Conservation (phyloP, 2,329 filamentous ascomycete species). For the Gyromitra esculenta region DNA sequence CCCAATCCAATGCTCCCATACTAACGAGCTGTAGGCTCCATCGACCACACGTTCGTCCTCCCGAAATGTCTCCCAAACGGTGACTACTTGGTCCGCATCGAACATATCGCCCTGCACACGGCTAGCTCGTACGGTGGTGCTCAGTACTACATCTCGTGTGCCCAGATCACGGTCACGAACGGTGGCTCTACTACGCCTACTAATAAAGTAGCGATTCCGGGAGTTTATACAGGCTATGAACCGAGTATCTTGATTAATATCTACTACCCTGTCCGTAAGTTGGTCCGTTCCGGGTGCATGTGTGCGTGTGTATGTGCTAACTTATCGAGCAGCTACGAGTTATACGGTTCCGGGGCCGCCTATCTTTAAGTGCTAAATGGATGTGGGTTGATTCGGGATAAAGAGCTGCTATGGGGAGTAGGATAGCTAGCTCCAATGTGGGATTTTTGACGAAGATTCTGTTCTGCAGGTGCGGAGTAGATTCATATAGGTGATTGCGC, state of each 20-base stretch:
- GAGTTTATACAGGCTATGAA: slow-evolving; percentile 59
- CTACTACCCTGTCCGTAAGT: slow-evolving; percentile 53
- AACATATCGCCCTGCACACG: slow-evolving; percentile 65
- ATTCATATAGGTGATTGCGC: too few relatives aligned
- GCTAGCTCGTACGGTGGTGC: slow-evolving; percentile 59
- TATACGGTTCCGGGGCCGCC: slow-evolving; percentile 55
- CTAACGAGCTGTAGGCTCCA: not conserved
- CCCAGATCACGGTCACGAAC: slow-evolving; percentile 63
- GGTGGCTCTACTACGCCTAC: slow-evolving; percentile 59
- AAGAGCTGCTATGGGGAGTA: too few relatives aligned
- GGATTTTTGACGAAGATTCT: too few relatives aligned
- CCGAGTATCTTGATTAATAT: slow-evolving; percentile 56
- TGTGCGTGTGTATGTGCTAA: not conserved
- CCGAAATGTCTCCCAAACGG: slow-evolving; percentile 61
- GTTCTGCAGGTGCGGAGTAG: too few relatives aligned
- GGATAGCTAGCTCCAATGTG: too few relatives aligned
- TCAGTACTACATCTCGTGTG: slow-evolving; percentile 64
- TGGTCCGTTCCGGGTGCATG: not conserved
- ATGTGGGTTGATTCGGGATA: too few relatives aligned
- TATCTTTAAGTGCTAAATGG: slow-evolving; percentile 19
- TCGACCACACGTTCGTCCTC: slow-evolving; percentile 59
- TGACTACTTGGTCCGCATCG: slow-evolving; percentile 63
- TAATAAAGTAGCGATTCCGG: slow-evolving; percentile 62
- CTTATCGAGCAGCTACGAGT: slow-evolving; percentile 27
- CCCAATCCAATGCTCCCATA: not conserved